These are phyloP conservation scores for Theileria parva DNA, from an alignment of 169 alveolate species.

Conservation along the genomic window DNA sequence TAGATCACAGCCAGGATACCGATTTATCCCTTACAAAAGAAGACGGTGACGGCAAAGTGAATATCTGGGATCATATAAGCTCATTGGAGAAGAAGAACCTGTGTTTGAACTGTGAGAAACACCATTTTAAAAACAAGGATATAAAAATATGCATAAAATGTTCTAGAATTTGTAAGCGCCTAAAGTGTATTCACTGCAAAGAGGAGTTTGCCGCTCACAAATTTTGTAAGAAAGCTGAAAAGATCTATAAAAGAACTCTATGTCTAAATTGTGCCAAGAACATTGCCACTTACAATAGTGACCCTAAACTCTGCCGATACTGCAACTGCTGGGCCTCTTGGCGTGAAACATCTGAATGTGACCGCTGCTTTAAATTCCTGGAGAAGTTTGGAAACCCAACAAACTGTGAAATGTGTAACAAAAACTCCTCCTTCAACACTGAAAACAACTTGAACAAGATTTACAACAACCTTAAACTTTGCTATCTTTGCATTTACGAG, in stretches of 20 bases:
- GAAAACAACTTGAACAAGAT: constrained; percentile 41
- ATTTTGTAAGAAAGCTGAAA: constrained; percentile 56
- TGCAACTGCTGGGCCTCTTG: constrained; percentile 69
- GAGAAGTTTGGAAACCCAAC: constrained; percentile 54
- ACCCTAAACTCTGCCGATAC: constrained; percentile 56
- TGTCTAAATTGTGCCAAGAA: constrained; percentile 62
- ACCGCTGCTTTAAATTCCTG: constrained; percentile 39
- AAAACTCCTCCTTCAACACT: constrained; percentile 59
- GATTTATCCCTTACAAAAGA: background rate
- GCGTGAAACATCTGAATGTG: constrained; percentile 60
- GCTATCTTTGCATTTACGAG: constrained; percentile 64
- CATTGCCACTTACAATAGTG: constrained; percentile 51
- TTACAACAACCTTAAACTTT: constrained; percentile 43
- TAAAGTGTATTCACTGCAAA: constrained; percentile 64
- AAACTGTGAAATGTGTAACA: constrained; percentile 52
- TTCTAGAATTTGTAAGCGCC: constrained; percentile 10
- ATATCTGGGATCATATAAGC: constrained; percentile 50
- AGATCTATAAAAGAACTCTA: constrained; percentile 35
- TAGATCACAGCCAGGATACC: background rate
- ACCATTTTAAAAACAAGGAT: constrained; percentile 37
- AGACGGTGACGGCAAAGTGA: background rate
- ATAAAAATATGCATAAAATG: constrained; percentile 49
- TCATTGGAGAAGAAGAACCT: constrained; percentile 30
- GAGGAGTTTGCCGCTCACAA: constrained; percentile 33
- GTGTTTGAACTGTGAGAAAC: constrained; percentile 59